Evolutionary conservation across 2,329 filamentous ascomycete genomes (phyloP), one percentile per base, ranked within the genome.

Genomic region (Sclerotinia spermophila): DNA sequence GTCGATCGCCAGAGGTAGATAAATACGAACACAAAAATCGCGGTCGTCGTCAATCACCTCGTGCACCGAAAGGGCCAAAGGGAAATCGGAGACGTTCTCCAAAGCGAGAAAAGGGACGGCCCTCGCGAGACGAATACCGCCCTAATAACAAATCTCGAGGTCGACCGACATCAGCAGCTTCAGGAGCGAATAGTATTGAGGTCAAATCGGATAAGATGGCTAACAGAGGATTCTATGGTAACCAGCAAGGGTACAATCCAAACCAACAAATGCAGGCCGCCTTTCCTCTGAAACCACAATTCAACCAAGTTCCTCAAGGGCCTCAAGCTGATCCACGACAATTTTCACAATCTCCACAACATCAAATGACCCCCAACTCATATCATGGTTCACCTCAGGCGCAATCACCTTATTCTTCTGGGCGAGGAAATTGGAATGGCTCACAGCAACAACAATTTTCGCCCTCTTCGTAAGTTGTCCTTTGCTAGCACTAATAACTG

Each of bases 321-420:
- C 40, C 67, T 42, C 78, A 76, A 71, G 73, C 77, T 48, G 77
- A 79, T 62, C 74, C 80, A 33, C 80, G 82, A 53, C 83, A 84
- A 69, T 87, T 86, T 75, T 84, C 84, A 35, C 84, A 86, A 61
- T 89, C 88, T n/a, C 86, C 89, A 53, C 85, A 86, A 68, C 86
- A 78, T 74, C 86, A 87, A 75, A 82, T 83, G 73, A 83, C 84
- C 33, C 84, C 87, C 30, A 84, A 81, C 67, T 85, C 84, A 66
- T 84, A 86, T 74, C 86, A 88, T 74, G 85, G 84, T 60, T 90
- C 89, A 27, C 87, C 89, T n/a, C 85, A 85, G 72, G 83, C 84
- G 15, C 85, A 86, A 58, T 90, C 89, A 53, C 87, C 89, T 21
- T 87, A 90, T 77, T 83, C 83, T 51, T 81, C 82, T 73, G 83